Evolutionary conservation across 768 basidiomycete species (phyloP).

Genomic region (Boletus sp.): DNA sequence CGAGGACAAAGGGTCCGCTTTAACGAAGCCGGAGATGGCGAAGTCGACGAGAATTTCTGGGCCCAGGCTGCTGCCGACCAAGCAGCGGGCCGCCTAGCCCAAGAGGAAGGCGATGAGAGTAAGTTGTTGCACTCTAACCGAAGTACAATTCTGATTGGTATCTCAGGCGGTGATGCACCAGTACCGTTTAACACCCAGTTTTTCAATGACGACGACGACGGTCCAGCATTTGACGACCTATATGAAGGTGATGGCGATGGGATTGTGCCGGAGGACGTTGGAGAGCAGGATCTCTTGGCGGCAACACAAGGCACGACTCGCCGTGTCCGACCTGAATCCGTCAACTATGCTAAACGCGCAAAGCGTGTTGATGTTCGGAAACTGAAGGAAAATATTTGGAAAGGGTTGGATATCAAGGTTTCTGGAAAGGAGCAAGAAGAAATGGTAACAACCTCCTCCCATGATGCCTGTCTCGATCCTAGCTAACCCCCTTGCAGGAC

Average conservation of each 20-base stretch:
- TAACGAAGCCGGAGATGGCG: constrained; percentile 70
- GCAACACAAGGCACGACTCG: constrained; percentile 74
- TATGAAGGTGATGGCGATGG: constrained; percentile 46
- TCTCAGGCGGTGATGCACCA: constrained; percentile 44
- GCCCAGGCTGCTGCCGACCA: constrained; percentile 89
- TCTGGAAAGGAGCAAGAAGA: constrained; percentile 37
- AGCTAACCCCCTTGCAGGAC: constrained; percentile 39
- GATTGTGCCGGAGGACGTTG: constrained; percentile 50
- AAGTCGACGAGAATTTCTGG: constrained; percentile 97
- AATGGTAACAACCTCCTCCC: constrained; percentile 46
- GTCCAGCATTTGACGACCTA: constrained; percentile 62
- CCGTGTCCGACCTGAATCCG: constrained; percentile 79
- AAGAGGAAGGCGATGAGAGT: constrained; percentile 66
- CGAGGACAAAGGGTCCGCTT: constrained; percentile 60
- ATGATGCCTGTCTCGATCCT: neutral
- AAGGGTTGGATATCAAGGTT: constrained; percentile 76
- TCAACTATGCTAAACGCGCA: constrained; percentile 92
- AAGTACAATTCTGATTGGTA: constrained; percentile 10
- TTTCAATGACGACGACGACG: constrained; percentile 92
- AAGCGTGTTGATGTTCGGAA: constrained; percentile 96
- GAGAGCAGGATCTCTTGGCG: constrained; percentile 85
- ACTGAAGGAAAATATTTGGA: constrained; percentile 98
- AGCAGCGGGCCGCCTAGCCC: constrained; percentile 52
- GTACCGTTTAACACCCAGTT: constrained; percentile 93
- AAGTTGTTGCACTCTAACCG: constrained; percentile 17